Evolutionary conservation across 2,329 filamentous ascomycete genomes (phyloP).

Genomic region (Colletotrichum trifolii): DNA sequence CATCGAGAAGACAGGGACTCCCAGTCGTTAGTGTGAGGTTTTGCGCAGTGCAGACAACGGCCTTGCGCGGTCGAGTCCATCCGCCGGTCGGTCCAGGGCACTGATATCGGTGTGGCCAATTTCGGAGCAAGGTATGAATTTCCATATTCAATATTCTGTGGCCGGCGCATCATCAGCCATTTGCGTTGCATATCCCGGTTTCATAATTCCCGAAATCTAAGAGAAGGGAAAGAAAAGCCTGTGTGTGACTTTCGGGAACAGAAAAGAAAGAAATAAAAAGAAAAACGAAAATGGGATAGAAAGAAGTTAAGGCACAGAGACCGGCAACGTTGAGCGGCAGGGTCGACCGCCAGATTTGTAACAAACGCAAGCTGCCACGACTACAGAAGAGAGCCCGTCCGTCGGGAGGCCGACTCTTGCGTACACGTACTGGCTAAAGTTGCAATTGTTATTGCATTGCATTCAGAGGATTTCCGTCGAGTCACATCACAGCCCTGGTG

Average conservation of each 20-base stretch:
- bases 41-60: conserved; percentile 4
- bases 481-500: conserved; percentile 20
- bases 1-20: conserved; percentile 33
- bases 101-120: conserved; percentile 23
- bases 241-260: conserved; percentile 18
- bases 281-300: conserved; percentile 21
- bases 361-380: conserved; percentile 11
- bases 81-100: conserved; percentile 2
- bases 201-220: background rate
- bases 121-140: conserved; percentile 21
- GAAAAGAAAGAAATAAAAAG: conserved; percentile 17
- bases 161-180: background rate
- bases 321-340: too few species aligned
- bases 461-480: conserved; percentile 15
- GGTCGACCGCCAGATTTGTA: conserved; percentile 3
- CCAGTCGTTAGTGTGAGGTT: conserved; percentile 13
- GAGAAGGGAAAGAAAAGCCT: conserved; percentile 4
- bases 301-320: too few species aligned
- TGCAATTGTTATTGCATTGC: background rate
- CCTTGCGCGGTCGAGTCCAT: background rate
- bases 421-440: too few species aligned
- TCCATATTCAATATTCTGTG: conserved; percentile 5
- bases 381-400: conserved; percentile 3
- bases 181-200: too few species aligned
- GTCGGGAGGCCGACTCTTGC: too few species aligned